Evolutionary conservation across 805 yeast genomes (phyloP).

Genomic region (Wickerhamomyces bovis): DNA sequence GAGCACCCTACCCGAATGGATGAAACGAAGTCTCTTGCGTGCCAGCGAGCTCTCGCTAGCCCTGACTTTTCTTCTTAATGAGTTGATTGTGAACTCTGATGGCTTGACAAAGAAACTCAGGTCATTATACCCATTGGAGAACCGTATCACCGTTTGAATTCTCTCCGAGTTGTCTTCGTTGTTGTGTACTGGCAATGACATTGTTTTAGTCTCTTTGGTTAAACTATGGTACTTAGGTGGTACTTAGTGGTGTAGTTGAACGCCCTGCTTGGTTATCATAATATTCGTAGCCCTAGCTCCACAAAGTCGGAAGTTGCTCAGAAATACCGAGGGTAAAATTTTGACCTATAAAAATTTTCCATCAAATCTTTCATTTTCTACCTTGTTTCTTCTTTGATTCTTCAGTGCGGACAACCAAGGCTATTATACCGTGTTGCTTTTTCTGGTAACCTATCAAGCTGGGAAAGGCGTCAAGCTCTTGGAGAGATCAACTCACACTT

Average conservation of each 20-base stretch:
- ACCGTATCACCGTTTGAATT: slow-evolving; percentile 31
- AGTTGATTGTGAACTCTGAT: slow-evolving; percentile 30
- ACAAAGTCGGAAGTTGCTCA: not conserved
- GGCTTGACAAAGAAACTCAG: slow-evolving; percentile 24
- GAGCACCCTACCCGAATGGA: slow-evolving; percentile 63
- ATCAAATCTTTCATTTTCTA: not conserved
- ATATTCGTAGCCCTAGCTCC: not conserved
- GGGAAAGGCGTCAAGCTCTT: slow-evolving; percentile 62
- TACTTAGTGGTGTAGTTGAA: no score
- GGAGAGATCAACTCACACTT: slow-evolving; percentile 46
- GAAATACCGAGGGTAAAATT: not conserved
- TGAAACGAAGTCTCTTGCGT: slow-evolving; percentile 50
- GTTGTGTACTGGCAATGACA: slow-evolving; percentile 4
- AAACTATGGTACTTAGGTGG: no score
- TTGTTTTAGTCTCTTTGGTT: not conserved
- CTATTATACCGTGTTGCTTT: slow-evolving; percentile 71
- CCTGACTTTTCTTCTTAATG: slow-evolving; percentile 40
- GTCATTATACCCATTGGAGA: slow-evolving; percentile 41
- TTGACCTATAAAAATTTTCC: not conserved
- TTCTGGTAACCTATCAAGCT: slow-evolving; percentile 24
- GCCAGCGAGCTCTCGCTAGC: slow-evolving; percentile 19
- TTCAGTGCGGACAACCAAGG: slow-evolving; percentile 70
- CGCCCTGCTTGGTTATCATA: no score
- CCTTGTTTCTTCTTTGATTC: slow-evolving; percentile 7
- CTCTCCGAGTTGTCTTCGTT: not conserved